Conservation (phyloP, 495 filamentous ascomycete species). For the Letharia lupina region DNA sequence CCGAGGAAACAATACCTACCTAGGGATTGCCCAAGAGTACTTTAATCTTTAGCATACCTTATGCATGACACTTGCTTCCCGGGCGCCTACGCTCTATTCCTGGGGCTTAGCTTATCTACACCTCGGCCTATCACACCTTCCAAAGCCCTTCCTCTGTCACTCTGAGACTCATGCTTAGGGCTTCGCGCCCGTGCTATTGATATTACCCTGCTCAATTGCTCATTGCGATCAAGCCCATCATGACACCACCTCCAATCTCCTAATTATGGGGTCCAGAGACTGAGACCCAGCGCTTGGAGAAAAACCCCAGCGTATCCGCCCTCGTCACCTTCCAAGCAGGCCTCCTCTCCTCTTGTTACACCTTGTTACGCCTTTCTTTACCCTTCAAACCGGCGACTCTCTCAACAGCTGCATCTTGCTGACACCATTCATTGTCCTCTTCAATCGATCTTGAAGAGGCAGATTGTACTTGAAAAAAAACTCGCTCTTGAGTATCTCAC, state of each 20-base stretch:
- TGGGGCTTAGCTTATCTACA: neutral
- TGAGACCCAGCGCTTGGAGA: constrained; percentile 14
- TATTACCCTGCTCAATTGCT: constrained; percentile 2
- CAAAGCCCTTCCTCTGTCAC: neutral
- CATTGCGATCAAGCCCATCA: no score
- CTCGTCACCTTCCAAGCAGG: constrained; percentile 3
- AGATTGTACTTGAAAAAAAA: neutral
- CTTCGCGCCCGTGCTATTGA: constrained; percentile 15
- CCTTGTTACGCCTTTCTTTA: constrained; percentile 4
- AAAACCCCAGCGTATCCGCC: constrained; percentile 9
- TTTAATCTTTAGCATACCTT: neutral
- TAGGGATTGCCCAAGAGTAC: no score
- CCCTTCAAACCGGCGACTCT: constrained; percentile 4
- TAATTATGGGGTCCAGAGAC: constrained; percentile 2
- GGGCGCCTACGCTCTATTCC: constrained; percentile 6
- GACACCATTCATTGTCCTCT: neutral
- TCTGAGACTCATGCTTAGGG: neutral
- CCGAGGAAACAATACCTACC: neutral
- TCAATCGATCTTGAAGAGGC: constrained; percentile 4
- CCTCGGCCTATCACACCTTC: neutral
- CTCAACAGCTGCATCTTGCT: constrained; percentile 11
- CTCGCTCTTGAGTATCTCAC: constrained; percentile 15
- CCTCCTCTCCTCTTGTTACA: constrained; percentile 8
- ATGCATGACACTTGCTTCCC: constrained; percentile 6
- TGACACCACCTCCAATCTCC: neutral